Conservation (phyloP, 176 grass and related monocot genomes). For the Bothriochloa decipiens region DNA sequence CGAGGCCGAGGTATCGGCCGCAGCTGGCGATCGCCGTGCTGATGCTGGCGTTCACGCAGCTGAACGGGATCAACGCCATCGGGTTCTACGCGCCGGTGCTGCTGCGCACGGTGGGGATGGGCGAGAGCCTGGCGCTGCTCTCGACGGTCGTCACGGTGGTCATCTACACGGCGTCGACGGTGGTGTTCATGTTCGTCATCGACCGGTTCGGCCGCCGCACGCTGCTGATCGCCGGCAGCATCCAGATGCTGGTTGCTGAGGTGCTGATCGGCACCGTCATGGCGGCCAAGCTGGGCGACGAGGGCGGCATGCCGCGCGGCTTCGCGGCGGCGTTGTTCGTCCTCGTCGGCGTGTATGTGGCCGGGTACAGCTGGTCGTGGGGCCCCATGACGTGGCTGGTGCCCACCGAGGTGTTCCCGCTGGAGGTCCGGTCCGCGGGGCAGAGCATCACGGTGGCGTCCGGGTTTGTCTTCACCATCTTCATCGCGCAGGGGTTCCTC, state of each 20-base stretch:
- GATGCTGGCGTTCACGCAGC: too few species aligned
- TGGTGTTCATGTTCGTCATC: constrained; percentile 36
- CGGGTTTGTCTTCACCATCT: background rate
- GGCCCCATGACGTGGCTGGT: constrained; percentile 71
- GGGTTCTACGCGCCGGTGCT: too few species aligned
- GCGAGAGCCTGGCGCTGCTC: constrained; percentile 54
- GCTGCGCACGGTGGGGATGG: constrained; percentile 28
- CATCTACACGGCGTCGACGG: background rate
- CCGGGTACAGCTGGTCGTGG: constrained; percentile 53
- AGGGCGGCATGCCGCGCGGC: background rate
- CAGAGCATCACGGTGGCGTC: constrained; percentile 71
- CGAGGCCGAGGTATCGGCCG: too few species aligned
- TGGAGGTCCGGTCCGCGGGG: constrained; percentile 85
- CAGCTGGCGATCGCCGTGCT: too few species aligned
- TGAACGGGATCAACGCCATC: too few species aligned
- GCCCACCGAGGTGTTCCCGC: constrained; percentile 87
- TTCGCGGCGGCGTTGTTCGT: constrained; percentile 27
- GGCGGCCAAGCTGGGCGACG: too few species aligned
- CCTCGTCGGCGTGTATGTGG: constrained; percentile 48
- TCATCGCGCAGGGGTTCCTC: background rate
- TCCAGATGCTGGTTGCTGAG: background rate
- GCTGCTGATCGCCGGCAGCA: constrained; percentile 42
- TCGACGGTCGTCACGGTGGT: constrained; percentile 32
- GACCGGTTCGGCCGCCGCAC: constrained; percentile 44
- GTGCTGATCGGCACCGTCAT: too few species aligned